A percentile compares a stretch with the other conserved stretches of the same genome.
phyloP scores from a whole-genome alignment of 345 rosid species.

The Mercurialis annua region DNA sequence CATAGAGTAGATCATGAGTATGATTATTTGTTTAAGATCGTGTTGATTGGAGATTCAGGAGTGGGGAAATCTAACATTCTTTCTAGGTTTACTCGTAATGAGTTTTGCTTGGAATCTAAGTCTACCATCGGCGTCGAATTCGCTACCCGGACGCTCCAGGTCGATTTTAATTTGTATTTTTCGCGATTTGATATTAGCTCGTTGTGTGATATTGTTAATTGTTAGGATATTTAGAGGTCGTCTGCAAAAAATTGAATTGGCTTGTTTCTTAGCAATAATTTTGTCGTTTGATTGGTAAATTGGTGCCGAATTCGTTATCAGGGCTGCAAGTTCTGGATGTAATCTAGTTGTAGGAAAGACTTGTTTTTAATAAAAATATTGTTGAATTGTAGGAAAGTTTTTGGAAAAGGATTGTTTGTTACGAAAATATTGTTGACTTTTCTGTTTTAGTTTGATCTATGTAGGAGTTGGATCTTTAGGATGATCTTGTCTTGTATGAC shows the following conservation, averaged over 20 bases:
- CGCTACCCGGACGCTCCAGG: slow-evolving; percentile 46
- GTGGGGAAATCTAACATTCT: slow-evolving; percentile 48
- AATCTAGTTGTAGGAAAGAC: not conserved
- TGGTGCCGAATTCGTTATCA: not conserved
- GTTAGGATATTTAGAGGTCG: not conserved
- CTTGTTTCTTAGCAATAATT: not conserved
- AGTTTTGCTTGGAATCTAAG: slow-evolving; percentile 46
- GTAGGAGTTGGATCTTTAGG: no score
- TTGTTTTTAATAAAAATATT: no score
- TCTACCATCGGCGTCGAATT: slow-evolving; percentile 48
- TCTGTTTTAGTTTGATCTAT: no score
- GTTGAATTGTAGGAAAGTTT: no score
- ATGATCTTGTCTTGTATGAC: no score
- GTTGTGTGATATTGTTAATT: not conserved
- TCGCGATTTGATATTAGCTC: not conserved
- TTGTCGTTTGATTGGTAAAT: not conserved
- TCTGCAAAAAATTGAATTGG: not conserved
- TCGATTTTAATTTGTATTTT: not conserved
- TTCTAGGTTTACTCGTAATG: slow-evolving; percentile 43
- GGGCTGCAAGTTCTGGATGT: not conserved
- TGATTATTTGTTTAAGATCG: slow-evolving; percentile 48
- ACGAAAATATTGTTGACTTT: no score
- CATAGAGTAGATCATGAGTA: slow-evolving; percentile 45
- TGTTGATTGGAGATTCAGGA: slow-evolving; percentile 45
- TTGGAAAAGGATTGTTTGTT: no score